phyloP scores from a whole-genome alignment of 2,329 filamentous ascomycete genomes.

The Venturia carpophila region DNA sequence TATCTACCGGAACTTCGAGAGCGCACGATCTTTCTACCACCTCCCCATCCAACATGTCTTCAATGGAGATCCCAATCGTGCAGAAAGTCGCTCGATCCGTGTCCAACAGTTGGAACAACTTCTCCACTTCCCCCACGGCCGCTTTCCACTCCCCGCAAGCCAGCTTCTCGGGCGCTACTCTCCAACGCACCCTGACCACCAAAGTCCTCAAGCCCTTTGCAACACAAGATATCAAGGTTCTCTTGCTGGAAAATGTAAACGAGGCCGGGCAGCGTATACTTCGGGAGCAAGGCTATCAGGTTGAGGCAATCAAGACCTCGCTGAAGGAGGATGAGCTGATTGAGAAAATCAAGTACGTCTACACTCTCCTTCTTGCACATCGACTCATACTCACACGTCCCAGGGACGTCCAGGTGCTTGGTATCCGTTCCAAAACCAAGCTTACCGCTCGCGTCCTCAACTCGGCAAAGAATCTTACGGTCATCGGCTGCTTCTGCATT shows the following conservation, averaged over 20 bases:
- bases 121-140: conserved; percentile 67
- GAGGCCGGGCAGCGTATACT: conserved; percentile 79
- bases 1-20: not conserved
- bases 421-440: conserved; percentile 96
- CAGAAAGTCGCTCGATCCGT: conserved; percentile 25
- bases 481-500: conserved; percentile 97
- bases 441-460: conserved; percentile 76
- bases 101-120: conserved; percentile 31
- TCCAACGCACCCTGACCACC: conserved; percentile 36
- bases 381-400: not conserved
- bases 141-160: conserved; percentile 67
- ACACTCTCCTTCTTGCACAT: not conserved
- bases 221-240: conserved; percentile 90
- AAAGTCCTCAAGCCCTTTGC: conserved; percentile 94
- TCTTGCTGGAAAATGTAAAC: conserved; percentile 94
- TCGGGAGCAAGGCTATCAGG: conserved; percentile 82
- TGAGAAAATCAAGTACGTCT: conserved; percentile 75
- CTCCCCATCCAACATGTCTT: not conserved
- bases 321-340: conserved; percentile 89
- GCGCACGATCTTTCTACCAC: not conserved
- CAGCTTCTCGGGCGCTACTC: conserved; percentile 42
- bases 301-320: conserved; percentile 82
- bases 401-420: conserved; percentile 92
- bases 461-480: conserved; percentile 88
- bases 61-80: conserved; percentile 19